Evolutionary conservation across 2,329 filamentous ascomycete species (phyloP).

Genomic region (Acrodontium crateriforme): DNA sequence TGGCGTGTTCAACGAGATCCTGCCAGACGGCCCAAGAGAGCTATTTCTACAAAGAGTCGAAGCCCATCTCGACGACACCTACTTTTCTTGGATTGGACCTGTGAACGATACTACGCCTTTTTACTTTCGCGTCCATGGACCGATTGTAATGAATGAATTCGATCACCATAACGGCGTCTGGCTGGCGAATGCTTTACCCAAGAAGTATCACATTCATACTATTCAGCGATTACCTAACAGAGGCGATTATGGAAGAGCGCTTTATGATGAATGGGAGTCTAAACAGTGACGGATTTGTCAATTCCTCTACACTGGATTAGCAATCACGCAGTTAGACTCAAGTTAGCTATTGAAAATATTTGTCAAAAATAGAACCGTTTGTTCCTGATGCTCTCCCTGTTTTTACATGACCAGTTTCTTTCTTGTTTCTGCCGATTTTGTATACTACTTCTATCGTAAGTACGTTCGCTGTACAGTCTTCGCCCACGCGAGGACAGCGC

Average conservation of each 20-base stretch:
- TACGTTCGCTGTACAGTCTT: too few relatives aligned
- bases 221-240: constrained; percentile 56
- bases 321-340: too few relatives aligned
- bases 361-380: too few relatives aligned
- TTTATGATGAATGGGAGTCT: constrained; percentile 18
- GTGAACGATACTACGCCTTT: constrained; percentile 53
- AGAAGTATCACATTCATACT: constrained; percentile 67
- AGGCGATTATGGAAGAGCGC: constrained; percentile 56
- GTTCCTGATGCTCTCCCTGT: too few relatives aligned
- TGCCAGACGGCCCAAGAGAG: constrained; percentile 42
- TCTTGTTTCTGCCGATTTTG: too few relatives aligned
- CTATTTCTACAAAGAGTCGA: constrained; percentile 42
- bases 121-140: constrained; percentile 64
- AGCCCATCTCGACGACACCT: constrained; percentile 49
- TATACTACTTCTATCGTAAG: too few relatives aligned
- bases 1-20: constrained; percentile 51
- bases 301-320: too few relatives aligned
- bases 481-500: too few relatives aligned
- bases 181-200: constrained; percentile 54
- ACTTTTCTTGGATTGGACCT: constrained; percentile 65
- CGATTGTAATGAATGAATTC: constrained; percentile 59
- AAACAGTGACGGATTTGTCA: too few relatives aligned
- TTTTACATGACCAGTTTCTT: too few relatives aligned
- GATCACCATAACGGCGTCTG: constrained; percentile 72
- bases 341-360: too few relatives aligned